phyloP scores from a whole-genome alignment of 108 stramenopile species.

The Mediolabrus comicus region DNA sequence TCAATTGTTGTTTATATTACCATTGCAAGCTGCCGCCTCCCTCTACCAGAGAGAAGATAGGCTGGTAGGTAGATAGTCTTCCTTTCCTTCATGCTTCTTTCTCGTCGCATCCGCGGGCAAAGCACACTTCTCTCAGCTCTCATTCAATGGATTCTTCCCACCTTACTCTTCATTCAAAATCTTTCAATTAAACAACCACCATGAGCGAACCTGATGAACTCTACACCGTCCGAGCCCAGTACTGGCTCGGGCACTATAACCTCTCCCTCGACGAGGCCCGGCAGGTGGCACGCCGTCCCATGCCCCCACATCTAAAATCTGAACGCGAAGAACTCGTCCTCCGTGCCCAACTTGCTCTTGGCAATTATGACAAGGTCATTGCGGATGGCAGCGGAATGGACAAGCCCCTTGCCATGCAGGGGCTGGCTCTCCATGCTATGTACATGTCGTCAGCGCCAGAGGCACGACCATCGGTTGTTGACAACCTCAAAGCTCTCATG shows the following conservation, averaged over 20 bases:
- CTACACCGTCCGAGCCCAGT: constrained; percentile 97
- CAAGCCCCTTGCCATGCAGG: constrained; percentile 56
- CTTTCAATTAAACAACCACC: constrained; percentile 26
- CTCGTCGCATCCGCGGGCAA: too few species aligned
- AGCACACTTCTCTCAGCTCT: too few species aligned
- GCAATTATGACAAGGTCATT: constrained; percentile 83
- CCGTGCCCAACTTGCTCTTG: constrained; percentile 82
- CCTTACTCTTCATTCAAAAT: background rate
- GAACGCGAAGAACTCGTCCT: constrained; percentile 94
- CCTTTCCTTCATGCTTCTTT: too few species aligned
- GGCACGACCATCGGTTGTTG: constrained; percentile 28
- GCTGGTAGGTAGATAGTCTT: too few species aligned
- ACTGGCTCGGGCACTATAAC: constrained; percentile 95
- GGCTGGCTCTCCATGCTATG: constrained; percentile 73
- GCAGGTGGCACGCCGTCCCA: constrained; percentile 68
- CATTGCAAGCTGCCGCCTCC: too few species aligned
- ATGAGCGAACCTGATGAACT: constrained; percentile 98
- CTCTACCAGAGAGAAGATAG: too few species aligned
- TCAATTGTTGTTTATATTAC: too few species aligned
- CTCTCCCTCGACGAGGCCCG: constrained; percentile 84
- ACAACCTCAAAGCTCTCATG: constrained; percentile 48
- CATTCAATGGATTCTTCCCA: background rate
- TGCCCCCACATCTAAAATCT: constrained; percentile 72
- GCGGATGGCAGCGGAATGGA: constrained; percentile 53
- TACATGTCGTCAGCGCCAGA: constrained; percentile 54